Base-by-base conservation (phyloP, 768 basidiomycete species). In the Lactarius psammicola region DNA sequence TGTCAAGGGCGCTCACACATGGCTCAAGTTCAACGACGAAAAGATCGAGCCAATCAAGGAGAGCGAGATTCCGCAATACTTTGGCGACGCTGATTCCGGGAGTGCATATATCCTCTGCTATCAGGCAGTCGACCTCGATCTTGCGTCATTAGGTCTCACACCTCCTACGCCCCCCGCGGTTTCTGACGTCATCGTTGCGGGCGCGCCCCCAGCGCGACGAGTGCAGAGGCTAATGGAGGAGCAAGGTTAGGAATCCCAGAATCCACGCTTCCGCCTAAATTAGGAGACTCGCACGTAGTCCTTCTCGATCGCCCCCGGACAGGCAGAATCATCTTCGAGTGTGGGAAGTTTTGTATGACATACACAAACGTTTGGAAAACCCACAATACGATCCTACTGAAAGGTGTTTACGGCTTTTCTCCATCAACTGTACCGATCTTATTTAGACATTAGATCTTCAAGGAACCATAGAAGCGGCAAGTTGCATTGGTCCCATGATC, bases 71-170 rank as follows among this genome's bases (percentile, higher is more conserved):
- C 83, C 87, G 59, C 90, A 89, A 73, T 99, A 96, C 77, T 99
- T 94, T 76, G 97, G 97, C 68, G 97, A 98, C 74, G 90, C 83
- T 15, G 84, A 85, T 71, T 80, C 87, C 2, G 95, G 95, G 40
- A 88, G 90, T 49, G 97, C 96, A 23, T 99, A 99, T 75, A 95
- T 98, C 30, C 82, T 99, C 42, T 98, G 96, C 78, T 99, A 98
- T 76, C 94, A 98, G 76, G 95, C 94, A 30, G 87, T 84, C 38
- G 94, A 98, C 75, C 82, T 98, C 63, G 89, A 96, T 73, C 79
- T 84, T 42, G 74, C 78, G n/a, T 79, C 82, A 26, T 82, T 95
- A 33, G 95, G 94, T 1, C 76, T 96, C 26, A 83, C 80, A 61
- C 60, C 69, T 17, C 72, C 71, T n/a, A 63, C 73, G 20, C 72